These are phyloP conservation scores for Osmanthus fragrans DNA, from an alignment of 257 asterid genomes.

Conservation along the genomic window DNA sequence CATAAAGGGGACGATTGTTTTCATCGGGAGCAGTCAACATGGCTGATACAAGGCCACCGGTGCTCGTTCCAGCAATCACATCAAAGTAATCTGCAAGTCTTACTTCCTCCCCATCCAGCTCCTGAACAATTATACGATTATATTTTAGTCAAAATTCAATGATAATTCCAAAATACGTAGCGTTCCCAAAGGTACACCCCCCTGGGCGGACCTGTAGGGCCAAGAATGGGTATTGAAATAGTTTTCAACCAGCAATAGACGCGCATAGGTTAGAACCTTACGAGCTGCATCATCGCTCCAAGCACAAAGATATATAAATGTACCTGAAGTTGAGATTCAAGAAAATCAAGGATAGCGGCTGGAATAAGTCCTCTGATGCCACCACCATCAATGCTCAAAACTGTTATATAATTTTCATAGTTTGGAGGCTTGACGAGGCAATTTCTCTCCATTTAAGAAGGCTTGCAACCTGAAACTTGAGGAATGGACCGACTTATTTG, in stretches of 20 bases:
- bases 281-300: background rate
- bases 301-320: background rate
- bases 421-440: slow-evolving; percentile 34
- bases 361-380: slow-evolving; percentile 60
- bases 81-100: slow-evolving; percentile 64
- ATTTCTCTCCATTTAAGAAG: slow-evolving; percentile 19
- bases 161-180: too few species aligned
- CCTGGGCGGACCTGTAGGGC: too few species aligned
- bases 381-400: slow-evolving; percentile 76
- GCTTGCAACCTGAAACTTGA: background rate
- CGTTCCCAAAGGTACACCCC: background rate
- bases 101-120: slow-evolving; percentile 45
- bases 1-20: slow-evolving; percentile 50
- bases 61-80: slow-evolving; percentile 59
- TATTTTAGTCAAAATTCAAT: background rate
- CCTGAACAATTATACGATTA: slow-evolving; percentile 22
- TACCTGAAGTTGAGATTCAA: slow-evolving; percentile 56
- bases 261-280: background rate
- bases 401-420: slow-evolving; percentile 36
- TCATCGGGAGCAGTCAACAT: slow-evolving; percentile 61
- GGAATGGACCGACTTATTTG: background rate
- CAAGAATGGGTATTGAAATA: too few species aligned
- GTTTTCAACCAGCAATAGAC: background rate
- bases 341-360: slow-evolving; percentile 44
- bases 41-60: slow-evolving; percentile 66